A percentile compares a stretch with the other conserved stretches of the same genome.
These are phyloP conservation scores for Kwoniella europaea DNA, from an alignment of 768 basidiomycete genomes.

Conservation along the genomic window DNA sequence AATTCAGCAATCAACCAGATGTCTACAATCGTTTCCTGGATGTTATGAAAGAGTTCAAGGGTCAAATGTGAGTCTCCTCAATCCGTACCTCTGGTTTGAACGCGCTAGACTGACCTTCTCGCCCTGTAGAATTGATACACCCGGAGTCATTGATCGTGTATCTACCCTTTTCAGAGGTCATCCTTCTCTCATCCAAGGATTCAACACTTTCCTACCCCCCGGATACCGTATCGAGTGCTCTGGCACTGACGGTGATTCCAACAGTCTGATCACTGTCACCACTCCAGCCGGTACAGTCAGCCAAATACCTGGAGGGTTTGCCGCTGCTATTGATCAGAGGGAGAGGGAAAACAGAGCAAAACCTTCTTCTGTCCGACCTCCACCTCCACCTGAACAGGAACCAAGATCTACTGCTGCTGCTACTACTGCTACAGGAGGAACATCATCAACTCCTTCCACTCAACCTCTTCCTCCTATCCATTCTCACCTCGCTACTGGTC, in stretches of 20 bases:
- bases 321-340: slow-evolving; percentile 45
- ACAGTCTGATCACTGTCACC: slow-evolving; percentile 55
- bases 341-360: slow-evolving; percentile 36
- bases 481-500: slow-evolving; percentile 36
- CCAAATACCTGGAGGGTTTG: slow-evolving; percentile 53
- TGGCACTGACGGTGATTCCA: slow-evolving; percentile 42
- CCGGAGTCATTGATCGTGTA: slow-evolving; percentile 93
- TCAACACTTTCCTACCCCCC: slow-evolving; percentile 94
- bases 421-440: slow-evolving; percentile 4
- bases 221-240: slow-evolving; percentile 86
- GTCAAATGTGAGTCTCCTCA: slow-evolving; percentile 66
- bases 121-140: slow-evolving; percentile 83
- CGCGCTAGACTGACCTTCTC: no score
- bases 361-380: slow-evolving; percentile 12
- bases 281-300: slow-evolving; percentile 56
- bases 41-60: slow-evolving; percentile 99
- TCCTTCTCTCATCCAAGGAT: slow-evolving; percentile 89
- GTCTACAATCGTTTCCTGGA: slow-evolving; percentile 94
- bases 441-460: not conserved
- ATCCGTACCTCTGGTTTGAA: no score
- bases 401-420: slow-evolving; percentile 9
- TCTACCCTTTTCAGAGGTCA: slow-evolving; percentile 91
- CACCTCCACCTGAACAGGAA: slow-evolving; percentile 9
- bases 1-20: slow-evolving; percentile 86
- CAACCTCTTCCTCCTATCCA: slow-evolving; percentile 22